These are phyloP conservation scores for Centrapalus pauciflorus DNA, from an alignment of 129 eudicot species.

Conservation along the genomic window DNA sequence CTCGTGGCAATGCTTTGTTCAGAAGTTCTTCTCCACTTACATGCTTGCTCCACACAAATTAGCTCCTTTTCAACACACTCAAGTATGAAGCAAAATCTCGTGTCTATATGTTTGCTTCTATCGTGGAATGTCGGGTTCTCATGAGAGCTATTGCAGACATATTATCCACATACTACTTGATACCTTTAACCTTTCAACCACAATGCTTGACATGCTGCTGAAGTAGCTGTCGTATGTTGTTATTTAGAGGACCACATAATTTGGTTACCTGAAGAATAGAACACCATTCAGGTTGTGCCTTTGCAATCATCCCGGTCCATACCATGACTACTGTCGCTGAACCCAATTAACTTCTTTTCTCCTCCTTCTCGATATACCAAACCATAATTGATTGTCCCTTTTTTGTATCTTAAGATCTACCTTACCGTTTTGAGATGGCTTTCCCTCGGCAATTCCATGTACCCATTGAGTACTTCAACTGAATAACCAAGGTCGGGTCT, in stretches of 20 bases:
- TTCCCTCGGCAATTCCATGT: too few species aligned
- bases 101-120: not conserved
- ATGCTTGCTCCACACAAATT: not conserved
- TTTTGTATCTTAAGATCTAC: not conserved
- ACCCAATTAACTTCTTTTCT: not conserved
- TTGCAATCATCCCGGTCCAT: not conserved
- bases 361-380: not conserved
- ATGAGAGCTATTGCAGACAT: not conserved
- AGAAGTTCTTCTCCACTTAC: not conserved
- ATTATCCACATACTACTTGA: not conserved
- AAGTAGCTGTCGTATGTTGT: not conserved
- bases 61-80: not conserved
- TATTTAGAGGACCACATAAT: not conserved
- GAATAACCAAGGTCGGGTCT: too few species aligned
- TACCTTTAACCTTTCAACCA: not conserved
- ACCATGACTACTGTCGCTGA: not conserved
- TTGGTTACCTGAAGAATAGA: not conserved
- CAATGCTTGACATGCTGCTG: not conserved
- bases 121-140: not conserved
- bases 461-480: too few species aligned
- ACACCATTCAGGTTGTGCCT: not conserved
- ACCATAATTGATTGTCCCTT: not conserved
- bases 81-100: not conserved
- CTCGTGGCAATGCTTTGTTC: not conserved
- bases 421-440: not conserved